These are phyloP conservation scores for Phytophthora pinifolia DNA, from an alignment of 352 stramenopile genomes.

Conservation along the genomic window DNA sequence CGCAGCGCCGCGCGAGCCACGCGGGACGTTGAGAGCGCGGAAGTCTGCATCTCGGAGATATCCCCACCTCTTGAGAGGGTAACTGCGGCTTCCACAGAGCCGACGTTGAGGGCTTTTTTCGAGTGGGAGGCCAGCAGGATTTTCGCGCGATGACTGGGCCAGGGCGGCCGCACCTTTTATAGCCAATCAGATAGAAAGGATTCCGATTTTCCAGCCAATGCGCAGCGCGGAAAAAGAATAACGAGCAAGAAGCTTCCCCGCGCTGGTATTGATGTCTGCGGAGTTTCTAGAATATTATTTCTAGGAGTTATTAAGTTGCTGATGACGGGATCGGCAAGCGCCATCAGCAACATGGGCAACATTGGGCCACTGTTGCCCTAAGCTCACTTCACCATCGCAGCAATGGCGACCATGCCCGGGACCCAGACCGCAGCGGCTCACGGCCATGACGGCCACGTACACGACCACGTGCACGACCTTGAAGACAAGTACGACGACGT, in stretches of 20 bases:
- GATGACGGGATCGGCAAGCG: no score
- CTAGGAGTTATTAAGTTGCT: no score
- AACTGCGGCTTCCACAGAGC: neutral
- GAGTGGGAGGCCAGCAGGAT: conserved; percentile 22
- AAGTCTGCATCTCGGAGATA: conserved; percentile 26
- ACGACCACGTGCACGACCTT: conserved; percentile 22
- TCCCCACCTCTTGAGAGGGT: conserved; percentile 6
- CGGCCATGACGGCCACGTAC: conserved; percentile 21
- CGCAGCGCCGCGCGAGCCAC: conserved; percentile 21
- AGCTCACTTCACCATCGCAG: no score
- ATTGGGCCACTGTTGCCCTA: no score
- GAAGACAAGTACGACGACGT: conserved; percentile 25
- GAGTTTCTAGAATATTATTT: no score
- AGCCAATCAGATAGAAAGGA: conserved; percentile 9
- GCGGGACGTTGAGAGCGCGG: conserved; percentile 23
- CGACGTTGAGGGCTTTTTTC: conserved; percentile 1
- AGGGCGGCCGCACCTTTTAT: conserved; percentile 20
- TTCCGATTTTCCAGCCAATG: conserved; percentile 7
- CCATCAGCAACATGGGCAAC: no score
- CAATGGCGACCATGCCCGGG: no score
- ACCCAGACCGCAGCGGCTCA: neutral
- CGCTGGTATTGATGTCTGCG: no score
- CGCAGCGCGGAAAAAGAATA: neutral
- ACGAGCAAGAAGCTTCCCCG: neutral
- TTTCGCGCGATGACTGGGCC: conserved; percentile 32